Base-by-base conservation (phyloP, 306 rosid genomes). In the Ziziphus jujuba region DNA sequence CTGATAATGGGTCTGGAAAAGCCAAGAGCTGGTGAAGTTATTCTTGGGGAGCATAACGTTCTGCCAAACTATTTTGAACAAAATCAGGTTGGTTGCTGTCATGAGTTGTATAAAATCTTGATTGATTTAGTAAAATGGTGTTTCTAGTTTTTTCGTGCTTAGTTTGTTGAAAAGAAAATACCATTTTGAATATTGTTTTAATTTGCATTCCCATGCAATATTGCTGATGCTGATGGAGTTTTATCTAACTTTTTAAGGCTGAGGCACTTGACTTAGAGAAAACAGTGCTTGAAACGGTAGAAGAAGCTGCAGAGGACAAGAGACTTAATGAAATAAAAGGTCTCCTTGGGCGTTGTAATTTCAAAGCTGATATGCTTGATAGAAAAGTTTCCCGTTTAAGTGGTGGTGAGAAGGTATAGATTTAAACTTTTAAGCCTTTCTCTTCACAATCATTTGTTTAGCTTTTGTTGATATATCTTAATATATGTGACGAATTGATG, bases 321-420 rank as follows among this genome's bases (percentile, higher is more conserved):
- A 90, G 84, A 80, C 74, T 74, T 75, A 97, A 93, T 63, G 97
- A 93, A 76, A 90, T 93, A 65, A 93, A 93, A 78, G 98, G 97
- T 66, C 98, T 93, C 74, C 96, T 93, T 61, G 98, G 98, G 52
- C 98, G 98, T 61, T 93, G 98, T 80, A 93, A 93, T 83, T 90
- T 93, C 79, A 93, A 93, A 79, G 65, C 92, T 23, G 95, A 90
- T 68, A 93, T 90, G 97, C 98, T 93, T 80, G 97, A 93, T 66
- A 89, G 96, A 65, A 90, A 84, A 79, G 96, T 93, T 80, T 86
- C 97, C 51, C 85, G 90, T 23, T 76, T 93, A 75, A 93, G 98
- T 75, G 98, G 97, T 75, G 98, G 98, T 52, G 98, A 93, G 95
- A 93, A 93, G 97, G 98, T 90, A 85, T 65, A 56, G 19, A 34